Evolutionary conservation across 2,329 filamentous ascomycete species (phyloP), one percentile per base, ranked within the genome.

Genomic region (Clarireedia hainanense): DNA sequence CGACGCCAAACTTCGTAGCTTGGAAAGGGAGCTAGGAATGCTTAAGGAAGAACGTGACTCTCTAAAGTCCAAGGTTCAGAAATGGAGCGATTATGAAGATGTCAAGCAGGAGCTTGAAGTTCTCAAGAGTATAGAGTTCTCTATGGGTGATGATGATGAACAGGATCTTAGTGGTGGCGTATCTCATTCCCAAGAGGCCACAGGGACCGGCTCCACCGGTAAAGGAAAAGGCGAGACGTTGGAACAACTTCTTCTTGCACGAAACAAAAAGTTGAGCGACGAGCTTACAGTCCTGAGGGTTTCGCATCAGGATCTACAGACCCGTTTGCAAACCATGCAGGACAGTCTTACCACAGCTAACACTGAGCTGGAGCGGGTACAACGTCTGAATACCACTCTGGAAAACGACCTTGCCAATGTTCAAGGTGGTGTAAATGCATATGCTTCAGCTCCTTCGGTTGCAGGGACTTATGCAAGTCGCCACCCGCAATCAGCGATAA

Each of bases 71-170:
- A 96, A 94, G 73, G 81, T 97, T 3, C 84, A 90, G 60, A 95
- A 88, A 69, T 95, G 89, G 84, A 83, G 83, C 63, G 94, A 99
- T 70, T 99, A 99, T 69, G 91, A 97, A 36, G 92, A 97, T 57
- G 83, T 99, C 48, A 96, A 94, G 73, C 89, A 95, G 61, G 95
- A 99, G 71, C 79, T 99, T 3, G 92, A 97, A 66, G 91, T 97
- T 59, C 81, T 99, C 58, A 96, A 96, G 80, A 95, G 92, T 63
- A 96, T 99, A 64, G 94, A 99, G 69, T 96, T 99, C 65, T 89
- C 92, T 2, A 92, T 89, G 0, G 91, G 89, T 6, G 88, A 92
- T 60, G 91, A 95, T 58, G 88, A 91, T 47, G 84, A 87, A 7
- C 67, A 72, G 30, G 76, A 75, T 15, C 74, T 74, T 40, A 63